Conservation (phyloP, 352 stramenopile genomes). For the Pythium periplocum region DNA sequence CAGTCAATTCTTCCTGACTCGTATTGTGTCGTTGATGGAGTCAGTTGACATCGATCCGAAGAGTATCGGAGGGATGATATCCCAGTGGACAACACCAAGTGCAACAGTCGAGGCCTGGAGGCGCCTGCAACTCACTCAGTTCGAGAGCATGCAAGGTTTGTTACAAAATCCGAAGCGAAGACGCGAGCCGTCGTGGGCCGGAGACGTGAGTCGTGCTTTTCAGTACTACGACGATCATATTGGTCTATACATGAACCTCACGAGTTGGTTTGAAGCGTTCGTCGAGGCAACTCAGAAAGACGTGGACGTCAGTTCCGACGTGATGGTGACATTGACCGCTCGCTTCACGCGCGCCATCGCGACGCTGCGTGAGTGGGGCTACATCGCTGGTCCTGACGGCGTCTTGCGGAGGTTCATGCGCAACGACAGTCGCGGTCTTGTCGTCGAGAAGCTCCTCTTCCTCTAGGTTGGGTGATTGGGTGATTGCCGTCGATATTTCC, state of each 20-base stretch:
- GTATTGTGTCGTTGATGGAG: slow-evolving; percentile 37
- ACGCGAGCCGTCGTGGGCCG: not conserved
- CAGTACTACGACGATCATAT: not conserved
- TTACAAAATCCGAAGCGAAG: not conserved
- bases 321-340: not conserved
- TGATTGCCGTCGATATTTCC: too few relatives aligned
- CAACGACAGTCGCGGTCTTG: not conserved
- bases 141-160: not conserved
- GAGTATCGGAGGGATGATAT: not conserved
- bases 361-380: slow-evolving; percentile 1
- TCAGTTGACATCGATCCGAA: not conserved
- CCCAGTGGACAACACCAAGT: not conserved
- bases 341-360: not conserved
- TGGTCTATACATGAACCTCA: slow-evolving; percentile 1
- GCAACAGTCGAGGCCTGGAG: not conserved
- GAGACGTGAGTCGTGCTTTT: slow-evolving; percentile 2
- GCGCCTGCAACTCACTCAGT: not conserved
- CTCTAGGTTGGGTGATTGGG: slow-evolving; percentile 4
- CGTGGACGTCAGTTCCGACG: not conserved
- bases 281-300: not conserved
- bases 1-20: slow-evolving; percentile 30
- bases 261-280: slow-evolving; percentile 1
- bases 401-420: not conserved
- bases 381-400: slow-evolving; percentile 3
- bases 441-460: slow-evolving; percentile 1